Conservation (phyloP, 1,284 basidiomycete species). For the Apiotrichum domesticum region DNA sequence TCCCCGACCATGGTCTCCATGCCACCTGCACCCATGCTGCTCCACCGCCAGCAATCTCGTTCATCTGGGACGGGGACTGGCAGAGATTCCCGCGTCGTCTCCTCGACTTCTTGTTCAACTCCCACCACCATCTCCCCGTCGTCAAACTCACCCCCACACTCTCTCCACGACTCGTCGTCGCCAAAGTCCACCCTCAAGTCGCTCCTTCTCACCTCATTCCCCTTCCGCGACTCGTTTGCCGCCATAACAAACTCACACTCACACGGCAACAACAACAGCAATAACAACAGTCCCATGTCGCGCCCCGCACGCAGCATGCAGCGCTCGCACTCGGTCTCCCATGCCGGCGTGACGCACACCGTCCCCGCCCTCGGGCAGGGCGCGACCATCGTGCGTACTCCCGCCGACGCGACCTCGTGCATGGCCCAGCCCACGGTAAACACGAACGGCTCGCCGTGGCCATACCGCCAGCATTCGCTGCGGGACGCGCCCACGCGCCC, state of each 20-base stretch:
- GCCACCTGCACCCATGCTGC: too few relatives aligned
- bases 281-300: neutral
- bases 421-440: constrained; percentile 13
- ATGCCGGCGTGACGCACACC: neutral
- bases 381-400: constrained; percentile 28
- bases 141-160: neutral
- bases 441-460: neutral
- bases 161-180: neutral
- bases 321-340: constrained; percentile 13
- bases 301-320: neutral
- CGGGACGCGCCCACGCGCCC: neutral
- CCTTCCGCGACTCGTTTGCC: too few relatives aligned
- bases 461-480: constrained; percentile 7
- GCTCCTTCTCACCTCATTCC: neutral
- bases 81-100: too few relatives aligned
- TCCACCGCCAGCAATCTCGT: too few relatives aligned
- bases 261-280: neutral
- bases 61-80: too few relatives aligned
- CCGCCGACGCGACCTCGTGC: constrained; percentile 24
- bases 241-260: neutral
- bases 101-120: too few relatives aligned
- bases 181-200: neutral
- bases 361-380: constrained; percentile 14
- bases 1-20: too few relatives aligned
- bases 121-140: too few relatives aligned